Conservation (phyloP, 371 early-diverging fungal genomes). For the Mortierella sp. region DNA sequence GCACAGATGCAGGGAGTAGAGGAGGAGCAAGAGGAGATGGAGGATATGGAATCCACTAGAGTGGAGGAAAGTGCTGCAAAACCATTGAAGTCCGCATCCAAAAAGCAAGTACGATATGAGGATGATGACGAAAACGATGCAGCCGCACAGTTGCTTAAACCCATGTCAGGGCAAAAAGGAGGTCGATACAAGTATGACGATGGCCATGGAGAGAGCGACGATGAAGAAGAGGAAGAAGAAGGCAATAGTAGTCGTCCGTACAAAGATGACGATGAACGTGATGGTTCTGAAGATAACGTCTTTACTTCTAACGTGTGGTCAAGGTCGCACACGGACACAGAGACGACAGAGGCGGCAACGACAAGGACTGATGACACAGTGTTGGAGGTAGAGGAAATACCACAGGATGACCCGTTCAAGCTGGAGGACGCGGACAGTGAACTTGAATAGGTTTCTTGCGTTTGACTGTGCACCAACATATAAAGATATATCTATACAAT, state of each 20-base stretch:
- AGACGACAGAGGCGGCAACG: not conserved
- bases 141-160: not conserved
- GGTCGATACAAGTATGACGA: slow-evolving; percentile 12
- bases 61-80: slow-evolving; percentile 8
- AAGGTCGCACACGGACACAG: not conserved
- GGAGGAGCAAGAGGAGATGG: slow-evolving; percentile 11
- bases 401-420: slow-evolving; percentile 13
- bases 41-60: not conserved
- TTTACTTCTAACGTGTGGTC: no score
- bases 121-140: slow-evolving; percentile 34
- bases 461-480: no score
- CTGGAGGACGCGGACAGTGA: slow-evolving; percentile 27
- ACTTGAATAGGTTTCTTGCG: no score
- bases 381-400: not conserved
- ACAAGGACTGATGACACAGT: not conserved
- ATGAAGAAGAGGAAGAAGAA: slow-evolving; percentile 12
- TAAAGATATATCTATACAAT: no score
- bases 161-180: not conserved
- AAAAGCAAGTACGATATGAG: slow-evolving; percentile 8
- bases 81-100: slow-evolving; percentile 16
- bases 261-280: no score
- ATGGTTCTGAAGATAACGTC: no score
- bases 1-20: slow-evolving; percentile 20
- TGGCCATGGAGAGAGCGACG: slow-evolving; percentile 13
- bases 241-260: no score